Conservation (phyloP, 257 asterid genomes). For the Mitragyna speciosa region DNA sequence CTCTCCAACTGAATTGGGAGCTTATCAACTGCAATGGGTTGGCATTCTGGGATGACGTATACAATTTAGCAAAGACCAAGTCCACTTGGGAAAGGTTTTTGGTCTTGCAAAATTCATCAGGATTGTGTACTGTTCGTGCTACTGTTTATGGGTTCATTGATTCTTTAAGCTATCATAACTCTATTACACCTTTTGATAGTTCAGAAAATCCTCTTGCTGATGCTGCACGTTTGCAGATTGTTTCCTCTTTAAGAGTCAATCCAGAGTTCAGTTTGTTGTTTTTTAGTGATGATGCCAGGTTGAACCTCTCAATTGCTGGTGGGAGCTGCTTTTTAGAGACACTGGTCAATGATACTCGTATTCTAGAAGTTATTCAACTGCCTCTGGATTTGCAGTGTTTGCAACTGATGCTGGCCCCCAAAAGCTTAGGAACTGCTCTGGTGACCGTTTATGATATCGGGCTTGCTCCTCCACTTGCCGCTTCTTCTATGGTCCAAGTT, state of each 20-base stretch:
- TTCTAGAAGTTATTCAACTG: slow-evolving; percentile 51
- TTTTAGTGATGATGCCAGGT: slow-evolving; percentile 62
- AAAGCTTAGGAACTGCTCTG: slow-evolving; percentile 65
- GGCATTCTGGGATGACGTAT: slow-evolving; percentile 52
- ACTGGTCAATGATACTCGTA: slow-evolving; percentile 56
- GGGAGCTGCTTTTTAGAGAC: slow-evolving; percentile 77
- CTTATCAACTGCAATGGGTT: slow-evolving; percentile 63
- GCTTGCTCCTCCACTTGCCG: slow-evolving; percentile 69
- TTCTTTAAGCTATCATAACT: slow-evolving; percentile 38
- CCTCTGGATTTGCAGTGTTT: slow-evolving; percentile 49
- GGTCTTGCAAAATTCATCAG: slow-evolving; percentile 72
- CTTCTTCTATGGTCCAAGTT: slow-evolving; percentile 72
- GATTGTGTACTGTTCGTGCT: slow-evolving; percentile 64
- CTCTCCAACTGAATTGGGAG: slow-evolving; percentile 73
- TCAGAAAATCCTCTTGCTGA: slow-evolving; percentile 52
- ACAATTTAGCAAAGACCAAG: slow-evolving; percentile 34
- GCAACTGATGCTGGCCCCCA: slow-evolving; percentile 76
- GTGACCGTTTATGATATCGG: slow-evolving; percentile 77
- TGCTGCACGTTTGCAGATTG: slow-evolving; percentile 74
- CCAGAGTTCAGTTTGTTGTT: slow-evolving; percentile 73
- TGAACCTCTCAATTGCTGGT: slow-evolving; percentile 75
- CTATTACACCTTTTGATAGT: slow-evolving; percentile 29
- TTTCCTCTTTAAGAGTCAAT: slow-evolving; percentile 69
- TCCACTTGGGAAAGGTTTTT: slow-evolving; percentile 86
- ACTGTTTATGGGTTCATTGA: slow-evolving; percentile 46